phyloP scores from a whole-genome alignment of 140 eudicot species.

The Bidens hawaiensis region DNA sequence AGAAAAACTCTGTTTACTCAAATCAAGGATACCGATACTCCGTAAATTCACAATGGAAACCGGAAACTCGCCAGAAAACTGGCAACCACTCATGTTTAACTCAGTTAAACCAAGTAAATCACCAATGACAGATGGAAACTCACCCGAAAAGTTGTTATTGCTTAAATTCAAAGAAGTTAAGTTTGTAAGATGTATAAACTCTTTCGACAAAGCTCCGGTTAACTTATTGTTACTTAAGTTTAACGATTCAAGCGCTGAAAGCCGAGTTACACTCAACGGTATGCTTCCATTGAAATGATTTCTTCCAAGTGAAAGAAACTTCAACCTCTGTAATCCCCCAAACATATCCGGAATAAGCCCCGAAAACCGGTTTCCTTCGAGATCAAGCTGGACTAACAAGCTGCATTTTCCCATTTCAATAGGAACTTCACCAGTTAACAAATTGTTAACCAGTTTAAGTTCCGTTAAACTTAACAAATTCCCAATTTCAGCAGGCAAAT shows the following conservation, averaged over 20 bases:
- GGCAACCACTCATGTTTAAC: conserved; percentile 73
- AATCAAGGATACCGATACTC: conserved; percentile 61
- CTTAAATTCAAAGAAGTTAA: conserved; percentile 61
- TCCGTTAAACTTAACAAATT: conserved; percentile 42
- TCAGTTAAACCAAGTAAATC: conserved; percentile 36
- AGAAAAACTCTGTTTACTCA: conserved; percentile 69
- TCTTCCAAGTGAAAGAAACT: conserved; percentile 48
- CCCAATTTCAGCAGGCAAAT: conserved; percentile 44
- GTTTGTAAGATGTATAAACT: conserved; percentile 48
- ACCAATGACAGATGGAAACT: conserved; percentile 34
- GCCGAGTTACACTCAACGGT: conserved; percentile 34
- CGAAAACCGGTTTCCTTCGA: conserved; percentile 52
- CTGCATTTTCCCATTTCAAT: conserved; percentile 43
- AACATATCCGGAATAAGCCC: conserved; percentile 60
- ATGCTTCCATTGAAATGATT: conserved; percentile 52
- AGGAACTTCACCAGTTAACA: conserved; percentile 50
- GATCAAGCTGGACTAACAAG: conserved; percentile 45
- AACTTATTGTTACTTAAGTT: conserved; percentile 57
- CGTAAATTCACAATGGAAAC: conserved; percentile 42
- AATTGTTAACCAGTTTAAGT: conserved; percentile 56
- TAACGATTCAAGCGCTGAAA: conserved; percentile 42
- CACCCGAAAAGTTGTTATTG: conserved; percentile 49
- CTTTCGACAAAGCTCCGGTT: conserved; percentile 48
- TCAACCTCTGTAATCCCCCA: conserved; percentile 35
- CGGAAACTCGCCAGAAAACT: conserved; percentile 66